Percentiles rank a stretch among this genome's conserved stretches.
phyloP scores from a whole-genome alignment of 805 yeast species.

The Lipomyces chichibuensis region DNA sequence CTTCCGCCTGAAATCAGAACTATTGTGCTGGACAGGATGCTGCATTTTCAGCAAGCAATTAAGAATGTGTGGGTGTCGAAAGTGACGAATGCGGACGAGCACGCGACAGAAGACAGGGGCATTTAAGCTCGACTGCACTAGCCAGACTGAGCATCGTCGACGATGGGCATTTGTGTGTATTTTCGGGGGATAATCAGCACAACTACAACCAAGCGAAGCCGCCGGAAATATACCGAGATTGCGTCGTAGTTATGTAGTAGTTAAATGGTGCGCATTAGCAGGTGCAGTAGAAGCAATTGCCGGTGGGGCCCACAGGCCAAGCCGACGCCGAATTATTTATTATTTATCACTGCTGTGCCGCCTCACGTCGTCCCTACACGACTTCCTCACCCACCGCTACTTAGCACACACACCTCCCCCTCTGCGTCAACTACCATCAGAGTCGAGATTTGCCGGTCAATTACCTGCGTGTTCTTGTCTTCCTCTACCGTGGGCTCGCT shows the following conservation, averaged over 20 bases:
- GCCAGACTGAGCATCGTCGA: no score
- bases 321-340: background rate
- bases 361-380: background rate
- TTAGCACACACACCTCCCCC: background rate
- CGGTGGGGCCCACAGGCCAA: background rate
- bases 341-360: background rate
- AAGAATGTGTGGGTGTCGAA: background rate
- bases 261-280: background rate
- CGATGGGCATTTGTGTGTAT: no score
- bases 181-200: background rate
- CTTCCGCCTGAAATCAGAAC: background rate
- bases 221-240: background rate
- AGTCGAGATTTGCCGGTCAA: background rate
- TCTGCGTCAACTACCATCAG: background rate
- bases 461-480: background rate
- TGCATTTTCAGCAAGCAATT: background rate
- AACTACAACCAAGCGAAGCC: background rate
- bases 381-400: background rate
- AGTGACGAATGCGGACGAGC: background rate
- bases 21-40: background rate
- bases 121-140: background rate
- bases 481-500: background rate
- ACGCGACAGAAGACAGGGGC: background rate
- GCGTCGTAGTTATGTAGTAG: background rate
- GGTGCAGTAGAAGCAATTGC: background rate